phyloP scores from a whole-genome alignment of 805 yeast species.

The Candida coquimbonensis region DNA sequence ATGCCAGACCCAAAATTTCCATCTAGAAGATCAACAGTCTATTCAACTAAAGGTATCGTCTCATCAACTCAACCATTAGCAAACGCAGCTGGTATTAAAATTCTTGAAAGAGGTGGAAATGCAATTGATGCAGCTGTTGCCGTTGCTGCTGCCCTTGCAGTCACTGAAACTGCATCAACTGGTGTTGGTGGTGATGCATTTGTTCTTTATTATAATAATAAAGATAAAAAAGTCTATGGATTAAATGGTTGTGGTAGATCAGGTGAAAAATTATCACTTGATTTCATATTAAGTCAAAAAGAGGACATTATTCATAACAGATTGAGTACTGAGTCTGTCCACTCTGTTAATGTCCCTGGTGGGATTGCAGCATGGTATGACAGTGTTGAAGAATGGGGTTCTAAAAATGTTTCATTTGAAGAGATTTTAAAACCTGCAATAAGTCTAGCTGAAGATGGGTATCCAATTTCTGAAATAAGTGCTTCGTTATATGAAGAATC shows the following conservation, averaged over 20 bases:
- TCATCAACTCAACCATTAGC: conserved; percentile 75
- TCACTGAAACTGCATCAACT: conserved; percentile 52
- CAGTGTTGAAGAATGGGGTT: conserved; percentile 63
- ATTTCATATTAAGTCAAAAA: conserved; percentile 33
- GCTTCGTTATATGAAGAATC: conserved; percentile 41
- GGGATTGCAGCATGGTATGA: conserved; percentile 78
- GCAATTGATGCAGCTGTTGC: conserved; percentile 62
- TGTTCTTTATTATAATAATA: conserved; percentile 47
- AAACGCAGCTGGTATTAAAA: conserved; percentile 61
- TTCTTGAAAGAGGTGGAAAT: conserved; percentile 68
- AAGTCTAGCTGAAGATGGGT: conserved; percentile 63
- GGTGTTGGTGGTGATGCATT: conserved; percentile 70
- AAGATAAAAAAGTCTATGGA: conserved; percentile 49
- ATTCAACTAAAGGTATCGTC: conserved; percentile 66
- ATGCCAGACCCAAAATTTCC: conserved; percentile 24
- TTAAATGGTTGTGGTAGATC: conserved; percentile 74
- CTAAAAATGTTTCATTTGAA: conserved; percentile 51
- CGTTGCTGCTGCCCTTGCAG: conserved; percentile 46
- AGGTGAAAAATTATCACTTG: conserved; percentile 43
- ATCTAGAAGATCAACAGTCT: conserved; percentile 69
- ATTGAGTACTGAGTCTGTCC: conserved; percentile 46
- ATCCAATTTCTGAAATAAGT: conserved; percentile 55
- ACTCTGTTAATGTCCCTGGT: conserved; percentile 69
- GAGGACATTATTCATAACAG: conserved; percentile 39
- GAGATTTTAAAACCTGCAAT: conserved; percentile 61